Base-by-base conservation (phyloP, 1,139 yeast genomes). In the Geotrichum phurueaensis region DNA sequence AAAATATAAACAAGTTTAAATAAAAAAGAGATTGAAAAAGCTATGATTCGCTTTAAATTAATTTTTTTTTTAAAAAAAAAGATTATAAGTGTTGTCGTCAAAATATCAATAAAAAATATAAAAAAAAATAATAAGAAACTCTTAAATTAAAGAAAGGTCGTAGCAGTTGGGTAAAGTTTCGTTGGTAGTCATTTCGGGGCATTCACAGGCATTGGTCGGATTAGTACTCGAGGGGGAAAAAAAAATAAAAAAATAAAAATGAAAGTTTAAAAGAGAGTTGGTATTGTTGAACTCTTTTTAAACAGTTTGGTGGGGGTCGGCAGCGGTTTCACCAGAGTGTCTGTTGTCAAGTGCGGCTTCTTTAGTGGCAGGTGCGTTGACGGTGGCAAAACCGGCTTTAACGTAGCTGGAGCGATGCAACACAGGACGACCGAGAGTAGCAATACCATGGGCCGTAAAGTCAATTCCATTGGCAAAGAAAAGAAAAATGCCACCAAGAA, bases 401-500 rank as follows among this genome's bases (percentile, higher is more conserved):
- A 29, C 22, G 43, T 33, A 25, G 67, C 9, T 39, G n/a, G 47
- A n/a, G 20, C 47, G 47, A n/a, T 39, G 69, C 67, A 67, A 68
- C 22, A 68, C 63, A 22, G 70, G 65, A 18, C 54, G 58, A 45
- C 51, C 56, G 23, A 64, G 63, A 57, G 62, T 48, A 45, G 51
- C 47, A 54, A 70, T 59, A 9, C 72, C 73, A 3, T 65, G 54
- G 10, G 57, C 52, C 18, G 60, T 60, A 56, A 67, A 65, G 56
- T 69, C 68, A 43, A 67, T 58, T 25, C 64, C 62, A 12, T 64
- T 57, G 29, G 62, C 54, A 47, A 65, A 60, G 31, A 23, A 39
- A 53, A 68, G 62, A 62, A 71, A 67, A 59, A 66, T 69, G 31
- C 69, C 65, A 63, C 85, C 85, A 57, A 81, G 66, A 47, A 63